A percentile compares a stretch with the other conserved stretches of the same genome.
phyloP scores from a whole-genome alignment of 1,139 yeast species.

The Diutina ranongensis region DNA sequence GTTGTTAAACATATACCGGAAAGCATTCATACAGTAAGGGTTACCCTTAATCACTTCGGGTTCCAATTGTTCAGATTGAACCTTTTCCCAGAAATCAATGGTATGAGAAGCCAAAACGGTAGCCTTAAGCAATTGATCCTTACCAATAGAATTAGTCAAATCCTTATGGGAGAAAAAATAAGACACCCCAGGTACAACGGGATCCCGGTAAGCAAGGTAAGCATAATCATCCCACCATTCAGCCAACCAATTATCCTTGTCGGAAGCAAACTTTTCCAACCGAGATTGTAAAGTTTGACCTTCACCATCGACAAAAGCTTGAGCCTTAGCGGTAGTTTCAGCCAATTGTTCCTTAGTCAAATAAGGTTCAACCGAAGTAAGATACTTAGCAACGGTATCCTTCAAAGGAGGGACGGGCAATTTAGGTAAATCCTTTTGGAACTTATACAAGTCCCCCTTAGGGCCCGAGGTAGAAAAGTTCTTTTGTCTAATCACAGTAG shows the following conservation, averaged over 20 bases:
- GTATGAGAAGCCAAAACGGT: conserved; percentile 47
- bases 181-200: conserved; percentile 87
- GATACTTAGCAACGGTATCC: conserved; percentile 59
- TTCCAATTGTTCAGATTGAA: conserved; percentile 49
- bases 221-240: conserved; percentile 95
- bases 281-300: conserved; percentile 64
- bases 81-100: conserved; percentile 40
- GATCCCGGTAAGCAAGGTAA: conserved; percentile 82
- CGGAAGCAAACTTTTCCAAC: conserved; percentile 44
- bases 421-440: conserved; percentile 66
- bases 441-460: conserved; percentile 62
- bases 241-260: conserved; percentile 79
- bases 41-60: conserved; percentile 74
- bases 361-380: conserved; percentile 63
- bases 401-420: conserved; percentile 81
- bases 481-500: conserved; percentile 5
- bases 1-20: conserved; percentile 84
- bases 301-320: conserved; percentile 52
- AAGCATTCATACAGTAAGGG: conserved; percentile 92
- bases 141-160: conserved; percentile 40
- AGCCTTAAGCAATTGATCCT: conserved; percentile 69
- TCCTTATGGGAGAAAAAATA: conserved; percentile 84
- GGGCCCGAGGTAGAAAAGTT: conserved; percentile 8
- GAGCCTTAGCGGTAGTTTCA: conserved; percentile 47
- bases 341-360: conserved; percentile 41